Percentiles rank a stretch among this genome's conserved stretches.
These are phyloP conservation scores for Wickerhamomyces kurtzmanii DNA, from an alignment of 805 yeast genomes.

Conservation along the genomic window DNA sequence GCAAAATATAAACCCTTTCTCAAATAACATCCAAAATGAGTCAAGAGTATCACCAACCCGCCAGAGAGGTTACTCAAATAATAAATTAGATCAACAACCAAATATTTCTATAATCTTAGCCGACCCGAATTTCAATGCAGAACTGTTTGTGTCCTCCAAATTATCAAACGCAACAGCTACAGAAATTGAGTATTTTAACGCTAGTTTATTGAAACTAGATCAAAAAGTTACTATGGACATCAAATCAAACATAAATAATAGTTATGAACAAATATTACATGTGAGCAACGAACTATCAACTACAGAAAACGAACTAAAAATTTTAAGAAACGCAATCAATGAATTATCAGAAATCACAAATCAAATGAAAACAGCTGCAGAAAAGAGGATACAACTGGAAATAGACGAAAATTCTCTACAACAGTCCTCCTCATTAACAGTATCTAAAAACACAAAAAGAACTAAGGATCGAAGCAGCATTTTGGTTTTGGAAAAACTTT, in stretches of 20 bases:
- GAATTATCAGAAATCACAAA: constrained; percentile 51
- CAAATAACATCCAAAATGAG: background rate
- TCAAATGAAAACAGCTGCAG: constrained; percentile 54
- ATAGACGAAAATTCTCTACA: constrained; percentile 12
- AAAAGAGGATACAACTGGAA: constrained; percentile 40
- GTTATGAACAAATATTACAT: constrained; percentile 50
- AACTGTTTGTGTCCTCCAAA: constrained; percentile 34
- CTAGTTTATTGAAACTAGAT: constrained; percentile 38
- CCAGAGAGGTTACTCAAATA: constrained; percentile 3
- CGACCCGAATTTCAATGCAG: constrained; percentile 35
- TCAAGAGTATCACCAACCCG: constrained; percentile 3
- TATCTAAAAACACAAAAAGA: constrained; percentile 6
- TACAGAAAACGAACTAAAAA: constrained; percentile 58
- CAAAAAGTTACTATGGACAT: constrained; percentile 44
- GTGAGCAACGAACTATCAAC: constrained; percentile 49
- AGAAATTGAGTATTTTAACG: constrained; percentile 62
- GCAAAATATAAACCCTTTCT: background rate
- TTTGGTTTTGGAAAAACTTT: constrained; percentile 63
- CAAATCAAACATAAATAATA: constrained; percentile 47
- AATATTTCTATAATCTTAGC: constrained; percentile 23
- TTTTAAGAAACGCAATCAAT: constrained; percentile 47
- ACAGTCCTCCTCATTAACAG: constrained; percentile 8
- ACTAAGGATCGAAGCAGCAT: constrained; percentile 58
- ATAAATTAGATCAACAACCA: constrained; percentile 10
- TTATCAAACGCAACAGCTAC: constrained; percentile 59